These are phyloP conservation scores for Microbotryomycetes sp. DNA, from an alignment of 1,284 basidiomycete species.

Conservation along the genomic window DNA sequence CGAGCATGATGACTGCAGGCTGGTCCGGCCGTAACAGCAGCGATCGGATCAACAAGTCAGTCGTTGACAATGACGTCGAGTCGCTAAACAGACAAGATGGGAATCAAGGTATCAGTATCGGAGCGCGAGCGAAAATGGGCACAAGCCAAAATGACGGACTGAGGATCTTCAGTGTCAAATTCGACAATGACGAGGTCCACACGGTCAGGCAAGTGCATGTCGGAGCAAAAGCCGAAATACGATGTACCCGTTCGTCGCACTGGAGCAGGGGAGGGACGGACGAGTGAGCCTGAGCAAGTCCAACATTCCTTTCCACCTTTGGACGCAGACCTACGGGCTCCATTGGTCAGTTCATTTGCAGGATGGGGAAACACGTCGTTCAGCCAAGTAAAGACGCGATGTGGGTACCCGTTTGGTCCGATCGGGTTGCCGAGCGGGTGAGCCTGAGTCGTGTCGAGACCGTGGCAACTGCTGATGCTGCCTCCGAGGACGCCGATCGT, in stretches of 20 bases:
- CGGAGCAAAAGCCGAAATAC: conserved; percentile 86
- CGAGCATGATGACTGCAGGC: conserved; percentile 81
- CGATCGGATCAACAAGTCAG: conserved; percentile 83
- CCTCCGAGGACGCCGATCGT: conserved; percentile 87
- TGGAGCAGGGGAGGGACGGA: not conserved
- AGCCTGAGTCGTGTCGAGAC: conserved; percentile 57
- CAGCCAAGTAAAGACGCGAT: conserved; percentile 90
- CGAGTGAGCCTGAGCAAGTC: not conserved
- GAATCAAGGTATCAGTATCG: conserved; percentile 8
- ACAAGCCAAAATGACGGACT: conserved; percentile 49
- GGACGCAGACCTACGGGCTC: conserved; percentile 50
- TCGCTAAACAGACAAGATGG: conserved; percentile 50
- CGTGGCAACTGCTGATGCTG: conserved; percentile 89
- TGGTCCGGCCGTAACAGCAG: conserved; percentile 77
- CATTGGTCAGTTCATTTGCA: conserved; percentile 88
- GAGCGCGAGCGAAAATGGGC: not conserved
- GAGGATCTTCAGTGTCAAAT: conserved; percentile 77
- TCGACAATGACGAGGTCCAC: conserved; percentile 90
- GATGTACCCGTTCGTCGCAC: conserved; percentile 78
- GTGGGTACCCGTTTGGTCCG: conserved; percentile 75
- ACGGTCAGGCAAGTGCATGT: conserved; percentile 81
- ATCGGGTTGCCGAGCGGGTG: conserved; percentile 61
- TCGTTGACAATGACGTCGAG: conserved; percentile 64
- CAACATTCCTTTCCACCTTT: not conserved
- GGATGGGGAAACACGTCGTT: conserved; percentile 89